Base-by-base conservation (phyloP, 2,329 filamentous ascomycete species). In the Trichoderma koningiopsis region DNA sequence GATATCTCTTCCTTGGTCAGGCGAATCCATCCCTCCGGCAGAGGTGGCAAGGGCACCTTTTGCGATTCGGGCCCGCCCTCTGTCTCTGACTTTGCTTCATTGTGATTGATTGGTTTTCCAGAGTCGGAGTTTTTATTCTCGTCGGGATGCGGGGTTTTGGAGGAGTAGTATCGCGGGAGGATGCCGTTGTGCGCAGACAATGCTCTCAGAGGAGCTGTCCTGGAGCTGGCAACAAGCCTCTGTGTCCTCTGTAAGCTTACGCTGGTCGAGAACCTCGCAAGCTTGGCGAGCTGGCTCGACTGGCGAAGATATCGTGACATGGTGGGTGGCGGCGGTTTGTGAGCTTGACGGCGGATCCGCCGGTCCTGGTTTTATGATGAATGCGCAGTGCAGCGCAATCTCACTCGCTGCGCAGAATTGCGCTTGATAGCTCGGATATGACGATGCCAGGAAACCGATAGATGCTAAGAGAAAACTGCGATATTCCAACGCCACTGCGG, bases 261-360 rank as follows among this genome's bases (percentile, higher is more conserved):
- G 76, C 85, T 84, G 76, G 86, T 81, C 73, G 85, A 84, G 73
- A 85, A 81, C 79, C 86, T 86, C 70, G 87, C 86, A 76, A 88
- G 83, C 79, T 87, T 86, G 81, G 88, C 87, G 78, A 92, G 81
- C 79, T 88, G 86, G 83, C 88, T 87, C 79, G 89, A 86, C 79
- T 88, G 88, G 79, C 89, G 87, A 74, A 91, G 82, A 76, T 90
- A 83, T 76, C 87, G 87, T 79, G 88, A 89, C 90, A 92, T 92
- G 80, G 78, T 75, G 73, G 74, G 72, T 72, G 71, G 71, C 72
- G 72, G 72, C 72, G 72, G 75, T 73, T 77, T 75, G 76, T 73
- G 35, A 72, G 47, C 22, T 74, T 65, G 75, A 75, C 78, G 64
- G 55, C 64, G 79, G 78, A 76, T 78, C 73, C 73, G 75, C 79